Base-by-base conservation (phyloP, 1,284 basidiomycete species). In the Ceratobasidium theobromae region DNA sequence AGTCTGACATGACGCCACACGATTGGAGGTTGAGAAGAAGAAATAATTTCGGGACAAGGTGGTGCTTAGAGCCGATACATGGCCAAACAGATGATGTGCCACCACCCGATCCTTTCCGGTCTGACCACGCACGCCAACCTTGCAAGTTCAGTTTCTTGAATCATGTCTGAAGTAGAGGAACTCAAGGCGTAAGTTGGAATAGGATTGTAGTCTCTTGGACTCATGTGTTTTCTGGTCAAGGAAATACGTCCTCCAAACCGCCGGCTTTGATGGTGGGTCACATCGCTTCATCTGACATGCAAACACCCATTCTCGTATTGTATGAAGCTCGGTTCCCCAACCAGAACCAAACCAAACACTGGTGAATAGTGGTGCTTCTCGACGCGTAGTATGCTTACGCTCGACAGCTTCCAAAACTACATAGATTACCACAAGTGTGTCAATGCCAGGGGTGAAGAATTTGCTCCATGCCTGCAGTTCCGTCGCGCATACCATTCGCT, bases 351-450 rank as follows among this genome's bases (percentile, higher is more conserved):
- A 95, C 92, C 64, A 87, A 88, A 77, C 93, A 96, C 80, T 97
- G 94, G 93, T 95, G 74, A 71, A 84, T 73, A 32, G n/a, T n/a
- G n/a, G n/a, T n/a, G n/a, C n/a, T n/a, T 48, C 21, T 4, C 28
- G 32, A 16, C 1, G 30, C 54, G 38, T 54, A 45, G n/a, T 55
- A 33, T 23, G 38, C 43, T 23, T 48, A 52, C 66, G 35, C 23
- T 38, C 38, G 58, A 11, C 71, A 91, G 88, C 78, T 93, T 88
- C 87, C 95, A 98, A 81, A 95, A 95, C 81, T 98, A 94, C 79
- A 89, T 91, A 69, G 94, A 99, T 80, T 97, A 96, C 84, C 93
- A 93, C 88, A 97, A 96, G 80, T 99, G 97, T 78, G 82, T 98
- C 74, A 82, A 91, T 75, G 95, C 94, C 73, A 98, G 98, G 82